These are phyloP conservation scores for Didymosphaeria variabile DNA, from an alignment of 2,329 filamentous ascomycete species.

Conservation along the genomic window DNA sequence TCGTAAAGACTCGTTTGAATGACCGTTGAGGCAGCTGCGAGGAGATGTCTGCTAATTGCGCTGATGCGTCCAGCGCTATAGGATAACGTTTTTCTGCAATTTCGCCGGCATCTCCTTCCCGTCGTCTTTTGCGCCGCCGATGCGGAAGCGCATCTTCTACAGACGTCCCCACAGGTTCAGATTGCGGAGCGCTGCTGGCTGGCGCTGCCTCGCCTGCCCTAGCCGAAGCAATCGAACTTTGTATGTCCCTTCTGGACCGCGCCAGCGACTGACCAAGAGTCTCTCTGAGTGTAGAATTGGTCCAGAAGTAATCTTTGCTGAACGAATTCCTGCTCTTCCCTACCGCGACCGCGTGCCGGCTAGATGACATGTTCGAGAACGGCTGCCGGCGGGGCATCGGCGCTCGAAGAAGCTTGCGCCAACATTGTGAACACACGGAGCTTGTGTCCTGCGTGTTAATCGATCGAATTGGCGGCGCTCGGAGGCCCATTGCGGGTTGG, in stretches of 20 bases:
- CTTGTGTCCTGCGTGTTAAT: slow-evolving; percentile 40
- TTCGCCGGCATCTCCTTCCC: slow-evolving; percentile 14
- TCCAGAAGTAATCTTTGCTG: slow-evolving; percentile 51
- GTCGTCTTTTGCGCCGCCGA: slow-evolving; percentile 40
- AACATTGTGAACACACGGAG: slow-evolving; percentile 46
- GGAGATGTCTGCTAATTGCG: slow-evolving; percentile 66
- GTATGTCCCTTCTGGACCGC: slow-evolving; percentile 38
- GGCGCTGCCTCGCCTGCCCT: slow-evolving; percentile 21
- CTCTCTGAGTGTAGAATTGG: slow-evolving; percentile 46
- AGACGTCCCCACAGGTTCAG: slow-evolving; percentile 19
- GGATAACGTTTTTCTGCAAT: slow-evolving; percentile 40
- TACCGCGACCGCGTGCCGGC: slow-evolving; percentile 38
- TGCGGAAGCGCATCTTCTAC: slow-evolving; percentile 45
- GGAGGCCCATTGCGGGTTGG: slow-evolving; percentile 49
- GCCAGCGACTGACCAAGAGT: slow-evolving; percentile 35
- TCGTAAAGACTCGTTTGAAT: slow-evolving; percentile 73
- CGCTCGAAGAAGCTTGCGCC: slow-evolving; percentile 37
- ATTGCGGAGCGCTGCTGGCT: slow-evolving; percentile 16
- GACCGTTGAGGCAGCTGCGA: slow-evolving; percentile 65
- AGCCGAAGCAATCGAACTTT: slow-evolving; percentile 38
- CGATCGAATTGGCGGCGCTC: slow-evolving; percentile 42
- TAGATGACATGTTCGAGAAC: slow-evolving; percentile 39
- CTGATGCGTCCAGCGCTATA: slow-evolving; percentile 67
- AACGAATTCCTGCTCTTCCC: slow-evolving; percentile 44
- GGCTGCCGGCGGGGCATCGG: slow-evolving; percentile 33